phyloP scores from a whole-genome alignment of 192 early-diverging fungal species.

The Coemansia pectinata region DNA sequence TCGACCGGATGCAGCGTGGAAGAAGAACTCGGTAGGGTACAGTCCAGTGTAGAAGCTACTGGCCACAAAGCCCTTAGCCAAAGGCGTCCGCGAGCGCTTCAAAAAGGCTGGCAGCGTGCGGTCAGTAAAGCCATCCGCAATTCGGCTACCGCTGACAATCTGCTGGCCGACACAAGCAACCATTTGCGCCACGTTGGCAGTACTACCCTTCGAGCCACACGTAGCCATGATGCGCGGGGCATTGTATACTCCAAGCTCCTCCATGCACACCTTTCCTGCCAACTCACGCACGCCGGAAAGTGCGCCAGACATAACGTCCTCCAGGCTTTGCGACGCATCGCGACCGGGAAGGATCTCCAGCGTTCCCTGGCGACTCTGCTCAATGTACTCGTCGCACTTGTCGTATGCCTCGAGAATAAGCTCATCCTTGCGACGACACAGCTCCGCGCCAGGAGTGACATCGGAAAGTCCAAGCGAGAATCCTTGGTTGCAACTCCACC shows the following conservation, averaged over 20 bases:
- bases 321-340: conserved; percentile 84
- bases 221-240: conserved; percentile 97
- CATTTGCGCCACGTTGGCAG: conserved; percentile 99
- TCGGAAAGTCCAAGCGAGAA: conserved; percentile 99
- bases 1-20: conserved; percentile 99
- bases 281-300: conserved; percentile 90
- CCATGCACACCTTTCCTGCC: conserved; percentile 88
- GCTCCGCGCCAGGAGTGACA: conserved; percentile 82
- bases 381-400: conserved; percentile 83
- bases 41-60: conserved; percentile 96
- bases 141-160: conserved; percentile 95
- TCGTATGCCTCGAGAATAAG: conserved; percentile 79
- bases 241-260: conserved; percentile 92
- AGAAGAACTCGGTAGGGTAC: conserved; percentile 96
- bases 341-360: conserved; percentile 86
- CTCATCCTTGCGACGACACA: conserved; percentile 76
- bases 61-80: conserved; percentile 96
- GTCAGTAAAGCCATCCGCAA: conserved; percentile 96
- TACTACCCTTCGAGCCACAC: conserved; percentile 99
- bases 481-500: conserved; percentile 90
- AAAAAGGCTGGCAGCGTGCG: conserved; percentile 96
- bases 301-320: conserved; percentile 82
- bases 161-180: conserved; percentile 99
- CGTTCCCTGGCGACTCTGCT: conserved; percentile 64
- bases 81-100: conserved; percentile 88